These are phyloP conservation scores for Podospora tetraspora DNA, from an alignment of 495 filamentous ascomycete genomes.

Conservation along the genomic window DNA sequence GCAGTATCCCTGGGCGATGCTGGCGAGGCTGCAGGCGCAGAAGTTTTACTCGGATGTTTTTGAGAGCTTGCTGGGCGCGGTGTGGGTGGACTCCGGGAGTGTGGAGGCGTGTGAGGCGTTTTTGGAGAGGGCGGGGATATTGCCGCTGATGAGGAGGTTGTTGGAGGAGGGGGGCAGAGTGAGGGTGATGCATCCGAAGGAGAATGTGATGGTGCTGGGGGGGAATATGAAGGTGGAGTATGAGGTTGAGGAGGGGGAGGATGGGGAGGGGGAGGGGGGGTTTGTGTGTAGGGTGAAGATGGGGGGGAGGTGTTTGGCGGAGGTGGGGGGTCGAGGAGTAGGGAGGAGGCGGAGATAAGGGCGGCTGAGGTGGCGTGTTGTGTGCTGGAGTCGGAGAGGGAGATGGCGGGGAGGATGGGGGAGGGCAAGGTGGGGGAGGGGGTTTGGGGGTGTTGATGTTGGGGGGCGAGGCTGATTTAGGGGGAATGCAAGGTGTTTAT, in stretches of 20 bases:
- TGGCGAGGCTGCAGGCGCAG: constrained; percentile 58
- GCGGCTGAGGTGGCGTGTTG: constrained; percentile 49
- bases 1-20: constrained; percentile 69
- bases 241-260: constrained; percentile 25
- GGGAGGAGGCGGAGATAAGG: constrained; percentile 52
- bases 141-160: constrained; percentile 57
- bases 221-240: constrained; percentile 49
- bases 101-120: constrained; percentile 53
- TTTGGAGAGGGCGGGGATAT: constrained; percentile 57
- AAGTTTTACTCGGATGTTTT: constrained; percentile 88
- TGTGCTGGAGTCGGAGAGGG: constrained; percentile 17
- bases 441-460: neutral
- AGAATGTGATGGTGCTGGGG: constrained; percentile 57
- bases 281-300: constrained; percentile 49
- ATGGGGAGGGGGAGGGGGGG: constrained; percentile 26
- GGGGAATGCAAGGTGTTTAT: neutral
- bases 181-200: constrained; percentile 68
- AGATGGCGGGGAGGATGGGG: neutral
- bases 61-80: constrained; percentile 75
- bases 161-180: constrained; percentile 47
- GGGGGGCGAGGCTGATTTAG: neutral
- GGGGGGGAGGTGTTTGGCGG: constrained; percentile 43
- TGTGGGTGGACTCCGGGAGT: constrained; percentile 76
- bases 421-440: neutral
- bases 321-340: constrained; percentile 43